Conservation (phyloP, 2,329 filamentous ascomycete species). For the Myriosclerotinia duriaeana region DNA sequence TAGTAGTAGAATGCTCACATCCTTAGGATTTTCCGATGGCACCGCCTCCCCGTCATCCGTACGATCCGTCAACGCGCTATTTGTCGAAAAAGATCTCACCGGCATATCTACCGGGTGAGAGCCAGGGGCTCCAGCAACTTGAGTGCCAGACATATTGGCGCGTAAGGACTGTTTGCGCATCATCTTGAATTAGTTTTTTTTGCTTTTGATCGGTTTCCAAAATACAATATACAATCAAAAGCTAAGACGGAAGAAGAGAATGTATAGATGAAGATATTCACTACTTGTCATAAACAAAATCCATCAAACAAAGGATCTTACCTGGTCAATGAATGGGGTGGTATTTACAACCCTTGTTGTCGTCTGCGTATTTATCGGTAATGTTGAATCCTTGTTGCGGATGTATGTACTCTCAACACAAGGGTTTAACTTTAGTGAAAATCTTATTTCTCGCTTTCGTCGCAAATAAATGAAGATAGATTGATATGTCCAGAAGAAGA, state of each 20-base stretch:
- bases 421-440: neutral
- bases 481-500: neutral
- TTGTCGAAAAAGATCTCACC: conserved; percentile 33
- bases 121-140: conserved; percentile 32
- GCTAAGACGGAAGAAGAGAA: neutral
- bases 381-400: conserved; percentile 7
- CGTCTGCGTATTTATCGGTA: neutral
- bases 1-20: conserved; percentile 33
- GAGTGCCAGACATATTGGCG: conserved; percentile 33
- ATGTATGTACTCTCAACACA: neutral
- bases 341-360: conserved; percentile 11
- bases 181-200: conserved; percentile 26
- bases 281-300: too few relatives aligned
- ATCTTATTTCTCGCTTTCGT: neutral
- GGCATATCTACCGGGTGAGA: conserved; percentile 36
- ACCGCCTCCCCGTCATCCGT: conserved; percentile 38
- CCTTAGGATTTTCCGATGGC: conserved; percentile 36
- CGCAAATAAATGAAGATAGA: neutral
- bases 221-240: neutral
- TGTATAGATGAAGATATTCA: neutral
- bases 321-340: conserved; percentile 4
- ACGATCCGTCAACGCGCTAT: conserved; percentile 32
- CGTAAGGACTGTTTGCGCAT: conserved; percentile 32
- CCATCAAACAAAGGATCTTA: neutral
- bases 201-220: neutral